A percentile compares a stretch with the other conserved stretches of the same genome.
Evolutionary conservation across 2,329 filamentous ascomycete genomes (phyloP).

Genomic region (Aspergillus hiratsukae): DNA sequence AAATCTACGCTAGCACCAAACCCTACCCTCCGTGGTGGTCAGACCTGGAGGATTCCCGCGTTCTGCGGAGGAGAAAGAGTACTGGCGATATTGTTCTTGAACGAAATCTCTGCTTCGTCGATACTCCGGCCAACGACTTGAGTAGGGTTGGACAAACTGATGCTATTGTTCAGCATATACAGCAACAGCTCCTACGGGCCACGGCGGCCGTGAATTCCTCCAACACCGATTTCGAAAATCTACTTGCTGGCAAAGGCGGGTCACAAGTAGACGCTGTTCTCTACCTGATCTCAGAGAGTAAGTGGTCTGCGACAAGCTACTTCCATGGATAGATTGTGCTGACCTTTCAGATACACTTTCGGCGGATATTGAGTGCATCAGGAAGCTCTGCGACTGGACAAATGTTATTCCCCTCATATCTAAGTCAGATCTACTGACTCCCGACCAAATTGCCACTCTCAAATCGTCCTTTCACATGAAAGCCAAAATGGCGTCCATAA

Average conservation of each 20-base stretch:
- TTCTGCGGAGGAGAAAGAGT: conserved; percentile 63
- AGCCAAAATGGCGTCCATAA: conserved; percentile 48
- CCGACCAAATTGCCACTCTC: conserved; percentile 52
- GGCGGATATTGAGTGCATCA: conserved; percentile 67
- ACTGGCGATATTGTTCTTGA: conserved; percentile 74
- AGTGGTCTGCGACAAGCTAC: conserved; percentile 20
- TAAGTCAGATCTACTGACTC: conserved; percentile 65
- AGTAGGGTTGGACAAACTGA: conserved; percentile 52
- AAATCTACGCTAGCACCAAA: conserved; percentile 74
- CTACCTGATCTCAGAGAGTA: conserved; percentile 73
- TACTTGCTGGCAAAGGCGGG: conserved; percentile 78
- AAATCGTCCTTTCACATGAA: conserved; percentile 50
- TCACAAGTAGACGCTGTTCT: conserved; percentile 79
- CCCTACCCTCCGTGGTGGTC: conserved; percentile 89
- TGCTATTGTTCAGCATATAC: conserved; percentile 65
- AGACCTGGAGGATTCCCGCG: conserved; percentile 64
- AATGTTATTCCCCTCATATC: conserved; percentile 83
- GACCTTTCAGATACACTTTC: conserved; percentile 49
- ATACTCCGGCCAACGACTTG: conserved; percentile 63
- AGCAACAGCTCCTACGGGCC: conserved; percentile 62
- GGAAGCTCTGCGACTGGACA: conserved; percentile 64
- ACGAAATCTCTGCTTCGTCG: conserved; percentile 89
- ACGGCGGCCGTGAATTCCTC: conserved; percentile 58
- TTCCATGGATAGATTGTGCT: neutral
- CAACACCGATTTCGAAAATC: conserved; percentile 68